phyloP scores from a whole-genome alignment of 352 stramenopile genomes.

The Pythium folliculosum region DNA sequence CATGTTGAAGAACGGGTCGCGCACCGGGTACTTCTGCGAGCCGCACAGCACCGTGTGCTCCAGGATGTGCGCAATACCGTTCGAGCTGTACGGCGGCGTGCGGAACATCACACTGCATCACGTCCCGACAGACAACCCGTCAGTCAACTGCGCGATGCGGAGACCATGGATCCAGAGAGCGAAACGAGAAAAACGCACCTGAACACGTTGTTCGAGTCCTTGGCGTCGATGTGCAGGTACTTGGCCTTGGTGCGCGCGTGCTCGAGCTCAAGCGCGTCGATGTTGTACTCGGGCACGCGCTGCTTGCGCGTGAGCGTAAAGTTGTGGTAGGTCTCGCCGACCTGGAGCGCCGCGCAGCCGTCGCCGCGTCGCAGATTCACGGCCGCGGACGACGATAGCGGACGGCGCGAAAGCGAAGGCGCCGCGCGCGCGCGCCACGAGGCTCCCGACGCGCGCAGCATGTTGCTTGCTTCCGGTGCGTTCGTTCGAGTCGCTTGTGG shows the following conservation, averaged over 20 bases:
- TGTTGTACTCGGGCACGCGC: constrained; percentile 77
- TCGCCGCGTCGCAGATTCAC: constrained; percentile 40
- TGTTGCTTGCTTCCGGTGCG: not conserved
- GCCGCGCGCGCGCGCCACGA: constrained; percentile 5
- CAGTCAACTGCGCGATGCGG: no score
- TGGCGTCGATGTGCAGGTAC: constrained; percentile 84
- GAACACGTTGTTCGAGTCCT: constrained; percentile 88
- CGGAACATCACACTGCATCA: constrained; percentile 95
- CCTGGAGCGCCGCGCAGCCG: constrained; percentile 55
- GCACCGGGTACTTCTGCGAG: constrained; percentile 96
- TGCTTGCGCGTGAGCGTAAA: constrained; percentile 64
- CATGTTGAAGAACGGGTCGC: constrained; percentile 99
- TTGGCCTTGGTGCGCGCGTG: constrained; percentile 70
- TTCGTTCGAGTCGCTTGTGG: not conserved
- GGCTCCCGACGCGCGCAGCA: constrained; percentile 20
- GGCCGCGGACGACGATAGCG: constrained; percentile 6
- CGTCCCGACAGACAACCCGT: no score
- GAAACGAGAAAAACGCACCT: constrained; percentile 27
- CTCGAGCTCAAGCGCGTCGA: constrained; percentile 77
- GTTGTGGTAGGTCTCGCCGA: constrained; percentile 75
- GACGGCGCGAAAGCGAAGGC: not conserved
- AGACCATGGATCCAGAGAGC: not conserved
- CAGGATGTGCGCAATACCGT: constrained; percentile 98
- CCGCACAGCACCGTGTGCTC: constrained; percentile 96
- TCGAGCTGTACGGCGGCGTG: constrained; percentile 95